A percentile compares a stretch with the other conserved stretches of the same genome.
phyloP scores from a whole-genome alignment of 148 eudicot species.

The Spergularia marina region DNA sequence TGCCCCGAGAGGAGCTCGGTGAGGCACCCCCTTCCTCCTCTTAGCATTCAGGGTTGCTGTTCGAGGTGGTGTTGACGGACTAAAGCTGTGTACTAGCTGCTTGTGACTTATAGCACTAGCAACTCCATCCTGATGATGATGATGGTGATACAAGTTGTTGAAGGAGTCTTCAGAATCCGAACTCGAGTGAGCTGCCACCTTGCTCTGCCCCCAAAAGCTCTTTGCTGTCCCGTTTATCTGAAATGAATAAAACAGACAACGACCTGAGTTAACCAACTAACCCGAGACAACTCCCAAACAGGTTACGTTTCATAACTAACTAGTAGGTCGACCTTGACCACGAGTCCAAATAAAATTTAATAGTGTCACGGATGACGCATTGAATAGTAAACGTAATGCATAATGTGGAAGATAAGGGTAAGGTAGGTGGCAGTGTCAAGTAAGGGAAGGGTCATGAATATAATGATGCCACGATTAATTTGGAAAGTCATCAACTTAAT shows the following conservation, averaged over 20 bases:
- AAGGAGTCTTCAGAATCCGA: conserved; percentile 70
- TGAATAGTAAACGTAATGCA: too few relatives aligned
- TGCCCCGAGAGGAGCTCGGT: conserved; percentile 78
- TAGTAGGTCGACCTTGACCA: too few relatives aligned
- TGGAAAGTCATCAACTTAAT: too few relatives aligned
- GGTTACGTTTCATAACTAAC: too few relatives aligned
- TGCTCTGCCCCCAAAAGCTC: conserved; percentile 41
- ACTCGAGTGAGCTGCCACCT: conserved; percentile 1
- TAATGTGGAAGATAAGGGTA: too few relatives aligned
- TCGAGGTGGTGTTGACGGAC: conserved; percentile 78
- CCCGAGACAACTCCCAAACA: too few relatives aligned
- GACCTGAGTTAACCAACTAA: too few relatives aligned
- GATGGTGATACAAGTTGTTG: conserved; percentile 46
- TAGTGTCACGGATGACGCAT: too few relatives aligned
- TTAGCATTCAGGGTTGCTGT: conserved; percentile 53
- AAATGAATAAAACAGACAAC: too few relatives aligned
- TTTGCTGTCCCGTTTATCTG: conserved; percentile 81
- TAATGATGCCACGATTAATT: neutral
- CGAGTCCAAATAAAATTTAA: too few relatives aligned
- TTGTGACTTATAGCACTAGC: conserved; percentile 21
- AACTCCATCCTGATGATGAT: conserved; percentile 12
- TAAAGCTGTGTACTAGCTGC: conserved; percentile 47
- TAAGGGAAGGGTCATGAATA: neutral
- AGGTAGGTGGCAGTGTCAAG: too few relatives aligned
- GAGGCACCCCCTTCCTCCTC: conserved; percentile 95